Percentiles rank a stretch among this genome's conserved stretches.
Evolutionary conservation across 257 asterid species (phyloP).

Genomic region (Fraxinus americana): DNA sequence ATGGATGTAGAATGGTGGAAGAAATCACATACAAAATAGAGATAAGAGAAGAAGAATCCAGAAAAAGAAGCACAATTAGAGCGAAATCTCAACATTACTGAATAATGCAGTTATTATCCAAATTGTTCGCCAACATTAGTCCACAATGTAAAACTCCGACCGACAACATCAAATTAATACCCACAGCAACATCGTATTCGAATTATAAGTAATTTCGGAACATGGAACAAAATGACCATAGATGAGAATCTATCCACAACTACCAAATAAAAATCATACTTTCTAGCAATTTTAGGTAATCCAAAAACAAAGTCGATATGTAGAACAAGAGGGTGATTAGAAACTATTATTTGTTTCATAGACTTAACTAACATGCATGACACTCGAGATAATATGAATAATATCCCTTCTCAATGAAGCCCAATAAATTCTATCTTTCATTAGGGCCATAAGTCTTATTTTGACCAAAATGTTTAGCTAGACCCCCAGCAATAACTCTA

Average conservation of each 20-base stretch:
- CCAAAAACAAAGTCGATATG: not conserved
- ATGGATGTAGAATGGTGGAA: not conserved
- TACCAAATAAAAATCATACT: not conserved
- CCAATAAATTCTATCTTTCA: not conserved
- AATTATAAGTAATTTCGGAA: not conserved
- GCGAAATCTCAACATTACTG: not conserved
- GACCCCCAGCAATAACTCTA: not conserved
- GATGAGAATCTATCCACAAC: not conserved
- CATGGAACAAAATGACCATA: not conserved
- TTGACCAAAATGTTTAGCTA: not conserved
- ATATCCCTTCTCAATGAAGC: not conserved
- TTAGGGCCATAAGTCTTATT: not conserved
- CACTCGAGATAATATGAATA: not conserved
- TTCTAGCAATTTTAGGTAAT: not conserved
- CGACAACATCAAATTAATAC: no score
- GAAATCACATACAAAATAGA: not conserved
- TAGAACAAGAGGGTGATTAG: not conserved
- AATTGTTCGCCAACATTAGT: not conserved
- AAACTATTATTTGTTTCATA: not conserved
- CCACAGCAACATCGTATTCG: not conserved
- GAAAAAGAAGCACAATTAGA: not conserved
- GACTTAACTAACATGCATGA: not conserved
- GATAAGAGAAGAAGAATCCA: not conserved
- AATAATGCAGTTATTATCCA: not conserved
- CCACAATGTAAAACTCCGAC: not conserved